A percentile compares a stretch with the other conserved stretches of the same genome.
These are phyloP conservation scores for Alternaria sp. DNA, from an alignment of 2,329 filamentous ascomycete species.

Conservation along the genomic window DNA sequence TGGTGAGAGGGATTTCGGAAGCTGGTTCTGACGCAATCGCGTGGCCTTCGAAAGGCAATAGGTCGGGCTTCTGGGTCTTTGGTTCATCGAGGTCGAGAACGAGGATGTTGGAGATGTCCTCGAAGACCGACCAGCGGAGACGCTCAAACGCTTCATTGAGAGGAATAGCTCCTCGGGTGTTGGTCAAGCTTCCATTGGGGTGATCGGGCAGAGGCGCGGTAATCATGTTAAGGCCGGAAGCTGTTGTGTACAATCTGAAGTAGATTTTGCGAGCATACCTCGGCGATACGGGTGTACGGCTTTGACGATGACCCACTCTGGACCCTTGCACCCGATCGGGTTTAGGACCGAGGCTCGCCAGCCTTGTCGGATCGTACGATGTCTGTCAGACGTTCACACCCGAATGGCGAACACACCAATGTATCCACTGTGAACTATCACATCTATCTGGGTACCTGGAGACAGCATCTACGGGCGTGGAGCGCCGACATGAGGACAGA, in stretches of 20 bases:
- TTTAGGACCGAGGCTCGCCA: too few species aligned
- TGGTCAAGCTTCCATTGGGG: not conserved
- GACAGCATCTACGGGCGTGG: rapidly evolving
- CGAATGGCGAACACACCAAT: too few species aligned
- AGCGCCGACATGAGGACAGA: rapidly evolving
- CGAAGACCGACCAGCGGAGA: not conserved
- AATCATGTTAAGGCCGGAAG: not conserved
- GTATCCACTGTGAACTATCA: too few species aligned
- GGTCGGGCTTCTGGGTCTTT: not conserved
- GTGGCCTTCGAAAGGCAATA: not conserved
- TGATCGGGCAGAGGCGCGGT: not conserved
- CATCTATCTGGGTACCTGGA: too few species aligned
- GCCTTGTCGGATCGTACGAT: too few species aligned
- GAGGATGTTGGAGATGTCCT: not conserved
- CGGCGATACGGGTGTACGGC: not conserved
- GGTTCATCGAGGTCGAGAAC: not conserved
- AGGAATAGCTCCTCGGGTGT: not conserved
- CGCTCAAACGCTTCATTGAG: not conserved
- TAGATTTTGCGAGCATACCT: not conserved
- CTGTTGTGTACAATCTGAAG: not conserved
- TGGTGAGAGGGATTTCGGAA: not conserved
- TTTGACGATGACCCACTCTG: not conserved
- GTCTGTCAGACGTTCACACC: too few species aligned
- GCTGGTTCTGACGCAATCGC: not conserved
- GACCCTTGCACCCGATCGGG: too few species aligned